Base-by-base conservation (phyloP, 169 alveolate species). In the Plasmodium fragile region DNA sequence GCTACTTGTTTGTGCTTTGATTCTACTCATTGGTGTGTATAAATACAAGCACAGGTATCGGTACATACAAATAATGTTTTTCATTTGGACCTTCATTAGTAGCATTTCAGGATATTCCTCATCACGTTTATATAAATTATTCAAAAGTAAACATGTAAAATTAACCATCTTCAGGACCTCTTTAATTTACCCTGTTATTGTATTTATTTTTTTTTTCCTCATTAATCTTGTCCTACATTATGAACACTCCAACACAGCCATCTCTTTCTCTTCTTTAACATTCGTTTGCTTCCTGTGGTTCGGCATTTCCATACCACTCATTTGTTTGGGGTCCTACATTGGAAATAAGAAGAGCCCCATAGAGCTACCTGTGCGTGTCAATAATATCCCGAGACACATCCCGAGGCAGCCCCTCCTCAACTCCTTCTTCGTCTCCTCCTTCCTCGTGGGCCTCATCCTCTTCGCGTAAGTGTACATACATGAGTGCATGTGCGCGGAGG, bases 61-160 rank as follows among this genome's bases (percentile, higher is more conserved):
- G 30, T 89, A 89, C 79, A 36, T 93, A 22, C 97, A 96, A 96
- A 92, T 97, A 11, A 96, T 97, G 96, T 96, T 97, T 80, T 83
- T 97, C 79, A 97, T 97, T n/a, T 98, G 97, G 96, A 95, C 95
- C 16, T 85, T 97, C 92, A 96, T 96, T 96, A 98, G 99, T 2
- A 90, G 96, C 36, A 96, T 97, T 28, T 98, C 98, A 3, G 99
- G 99, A 7, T 98, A 97, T 94, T 81, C 96, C 3, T 95, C 98
- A 1, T 93, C 98, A 3, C 85, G 96, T 83, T 89, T 96, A 36
- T 96, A 97, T 93, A 96, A 96, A 73, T 22, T 95, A 4, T 96
- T 96, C 83, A 95, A 92, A 52, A 97, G 95, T 22, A 39, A 94
- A 28, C 81, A 81, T 87, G 78, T 73, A 3, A 75, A 80, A 30